phyloP scores from a whole-genome alignment of 179 eudicot genomes.

The Nepenthes alata region DNA sequence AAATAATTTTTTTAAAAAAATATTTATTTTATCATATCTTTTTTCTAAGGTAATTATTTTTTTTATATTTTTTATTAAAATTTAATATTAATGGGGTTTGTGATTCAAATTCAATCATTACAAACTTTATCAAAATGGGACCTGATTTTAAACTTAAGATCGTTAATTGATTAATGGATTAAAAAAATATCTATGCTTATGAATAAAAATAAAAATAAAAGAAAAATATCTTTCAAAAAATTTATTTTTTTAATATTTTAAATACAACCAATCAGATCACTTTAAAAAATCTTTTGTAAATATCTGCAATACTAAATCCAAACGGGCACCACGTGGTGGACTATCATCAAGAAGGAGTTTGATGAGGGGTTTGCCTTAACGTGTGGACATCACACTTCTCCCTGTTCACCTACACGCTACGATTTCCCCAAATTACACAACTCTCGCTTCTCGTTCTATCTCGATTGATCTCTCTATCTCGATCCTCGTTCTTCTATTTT shows the following conservation, averaged over 20 bases:
- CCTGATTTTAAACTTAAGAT: too few relatives aligned
- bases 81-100: background rate
- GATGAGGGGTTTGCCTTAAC: conserved; percentile 42
- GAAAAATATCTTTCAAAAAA: too few relatives aligned
- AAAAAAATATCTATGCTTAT: background rate
- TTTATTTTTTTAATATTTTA: too few relatives aligned
- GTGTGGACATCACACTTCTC: conserved; percentile 86
- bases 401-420: background rate
- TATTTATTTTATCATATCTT: too few relatives aligned
- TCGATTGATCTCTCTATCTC: background rate
- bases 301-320: background rate
- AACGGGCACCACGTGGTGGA: conserved; percentile 10
- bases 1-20: too few relatives aligned
- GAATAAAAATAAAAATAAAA: too few relatives aligned
- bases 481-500: background rate
- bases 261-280: too few relatives aligned
- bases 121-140: background rate
- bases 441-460: background rate
- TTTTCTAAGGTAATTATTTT: too few relatives aligned
- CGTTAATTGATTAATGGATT: background rate
- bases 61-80: too few relatives aligned
- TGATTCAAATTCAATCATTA: background rate
- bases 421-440: background rate
- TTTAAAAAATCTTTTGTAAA: too few relatives aligned
- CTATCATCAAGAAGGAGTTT: background rate